Percentiles rank a stretch among this genome's conserved stretches.
These are phyloP conservation scores for Russula sp. DNA, from an alignment of 768 basidiomycete species.

Conservation along the genomic window DNA sequence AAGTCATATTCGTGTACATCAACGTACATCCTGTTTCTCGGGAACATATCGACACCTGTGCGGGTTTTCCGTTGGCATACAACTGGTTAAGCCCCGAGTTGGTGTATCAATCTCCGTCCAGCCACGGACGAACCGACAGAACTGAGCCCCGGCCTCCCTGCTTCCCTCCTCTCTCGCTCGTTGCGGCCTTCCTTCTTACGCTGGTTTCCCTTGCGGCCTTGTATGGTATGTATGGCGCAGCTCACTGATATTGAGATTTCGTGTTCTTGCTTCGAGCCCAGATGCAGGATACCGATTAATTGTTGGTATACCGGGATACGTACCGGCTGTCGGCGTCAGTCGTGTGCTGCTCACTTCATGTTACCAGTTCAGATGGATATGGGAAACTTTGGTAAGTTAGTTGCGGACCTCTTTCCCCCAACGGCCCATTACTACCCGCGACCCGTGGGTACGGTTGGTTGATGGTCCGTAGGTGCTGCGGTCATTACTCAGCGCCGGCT, in stretches of 20 bases:
- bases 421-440: neutral
- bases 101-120: neutral
- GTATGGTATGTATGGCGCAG: neutral
- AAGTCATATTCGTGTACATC: neutral
- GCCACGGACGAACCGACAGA: neutral
- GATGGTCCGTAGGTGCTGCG: neutral
- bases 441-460: neutral
- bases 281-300: neutral
- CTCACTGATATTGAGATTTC: neutral
- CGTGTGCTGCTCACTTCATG: neutral
- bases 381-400: neutral
- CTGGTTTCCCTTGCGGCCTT: neutral
- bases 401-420: too few relatives aligned
- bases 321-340: neutral
- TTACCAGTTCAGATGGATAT: neutral
- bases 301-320: neutral
- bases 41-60: neutral
- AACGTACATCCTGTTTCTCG: neutral
- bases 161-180: too few relatives aligned
- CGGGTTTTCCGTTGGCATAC: neutral
- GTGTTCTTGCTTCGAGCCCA: neutral
- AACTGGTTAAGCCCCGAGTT: neutral
- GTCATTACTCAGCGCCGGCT: neutral
- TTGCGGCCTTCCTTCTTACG: neutral
- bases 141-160: neutral